These are phyloP conservation scores for Neonectria punicea DNA, from an alignment of 2,329 filamentous ascomycete species.

Conservation along the genomic window DNA sequence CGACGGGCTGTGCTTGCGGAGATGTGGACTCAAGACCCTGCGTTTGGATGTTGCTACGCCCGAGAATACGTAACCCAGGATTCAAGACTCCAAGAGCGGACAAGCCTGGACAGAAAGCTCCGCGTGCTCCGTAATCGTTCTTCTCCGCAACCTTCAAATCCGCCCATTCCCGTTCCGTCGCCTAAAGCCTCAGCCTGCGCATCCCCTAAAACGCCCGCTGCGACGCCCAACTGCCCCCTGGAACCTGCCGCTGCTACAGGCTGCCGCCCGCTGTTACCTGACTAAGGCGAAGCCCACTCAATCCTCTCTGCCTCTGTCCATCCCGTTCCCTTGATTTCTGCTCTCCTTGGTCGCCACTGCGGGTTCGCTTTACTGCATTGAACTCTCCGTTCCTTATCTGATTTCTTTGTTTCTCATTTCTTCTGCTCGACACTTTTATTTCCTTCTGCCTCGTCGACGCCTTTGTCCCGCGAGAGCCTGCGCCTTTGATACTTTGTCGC, in stretches of 20 bases:
- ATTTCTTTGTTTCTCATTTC: conserved; percentile 2
- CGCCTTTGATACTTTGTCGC: neutral
- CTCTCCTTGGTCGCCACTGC: conserved; percentile 25
- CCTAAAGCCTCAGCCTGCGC: neutral
- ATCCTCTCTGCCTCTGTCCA: neutral
- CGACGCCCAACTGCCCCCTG: neutral
- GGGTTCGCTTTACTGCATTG: conserved; percentile 17
- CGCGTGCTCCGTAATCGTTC: neutral
- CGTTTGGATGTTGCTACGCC: neutral
- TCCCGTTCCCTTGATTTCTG: conserved; percentile 32
- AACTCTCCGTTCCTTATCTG: conserved; percentile 21
- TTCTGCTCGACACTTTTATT: neutral
- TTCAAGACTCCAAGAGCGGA: neutral
- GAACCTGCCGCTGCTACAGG: neutral
- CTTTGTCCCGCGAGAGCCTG: neutral
- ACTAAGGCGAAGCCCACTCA: conserved; percentile 1
- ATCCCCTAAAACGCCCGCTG: neutral
- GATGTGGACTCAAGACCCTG: neutral
- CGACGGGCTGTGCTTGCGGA: conserved; percentile 4
- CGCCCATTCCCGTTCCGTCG: neutral
- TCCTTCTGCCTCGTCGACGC: conserved; percentile 9
- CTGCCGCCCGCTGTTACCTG: neutral
- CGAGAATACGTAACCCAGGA: neutral
- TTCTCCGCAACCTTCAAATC: neutral
- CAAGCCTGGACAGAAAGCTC: neutral